phyloP scores from a whole-genome alignment of 768 basidiomycete species.

The Fomitopsis pulvina region DNA sequence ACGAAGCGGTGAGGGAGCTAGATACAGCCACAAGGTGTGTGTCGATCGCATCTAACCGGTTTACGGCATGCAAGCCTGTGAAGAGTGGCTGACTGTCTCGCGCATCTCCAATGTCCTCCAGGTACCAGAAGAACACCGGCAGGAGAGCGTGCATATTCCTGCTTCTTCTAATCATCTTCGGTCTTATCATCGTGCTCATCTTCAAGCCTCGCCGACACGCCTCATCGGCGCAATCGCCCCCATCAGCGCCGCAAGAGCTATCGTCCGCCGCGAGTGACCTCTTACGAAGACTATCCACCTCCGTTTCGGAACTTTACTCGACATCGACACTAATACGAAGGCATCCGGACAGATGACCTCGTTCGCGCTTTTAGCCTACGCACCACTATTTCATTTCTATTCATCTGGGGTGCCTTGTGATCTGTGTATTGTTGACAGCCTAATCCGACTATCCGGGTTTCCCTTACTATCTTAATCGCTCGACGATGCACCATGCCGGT shows the following conservation, averaged over 20 bases:
- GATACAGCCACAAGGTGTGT: slow-evolving; percentile 74
- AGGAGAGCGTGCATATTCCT: slow-evolving; percentile 91
- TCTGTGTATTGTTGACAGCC: not conserved
- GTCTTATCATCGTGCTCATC: slow-evolving; percentile 79
- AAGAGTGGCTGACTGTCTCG: not conserved
- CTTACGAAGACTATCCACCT: slow-evolving; percentile 1
- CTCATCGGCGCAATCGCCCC: slow-evolving; percentile 20
- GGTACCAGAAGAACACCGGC: slow-evolving; percentile 93
- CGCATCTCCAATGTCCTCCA: slow-evolving; percentile 20
- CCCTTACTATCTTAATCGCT: no score
- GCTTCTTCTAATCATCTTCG: slow-evolving; percentile 83
- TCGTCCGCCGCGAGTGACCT: slow-evolving; percentile 1
- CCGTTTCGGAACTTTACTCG: not conserved
- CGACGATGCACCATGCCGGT: no score
- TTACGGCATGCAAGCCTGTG: not conserved
- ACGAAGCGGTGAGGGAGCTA: slow-evolving; percentile 82
- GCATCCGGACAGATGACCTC: not conserved
- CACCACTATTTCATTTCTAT: not conserved
- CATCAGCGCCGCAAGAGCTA: not conserved
- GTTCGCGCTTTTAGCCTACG: not conserved
- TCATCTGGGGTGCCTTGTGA: not conserved
- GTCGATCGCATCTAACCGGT: slow-evolving; percentile 21
- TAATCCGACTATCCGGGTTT: no score
- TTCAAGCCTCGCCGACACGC: slow-evolving; percentile 77
- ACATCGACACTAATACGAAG: not conserved